These are phyloP conservation scores for Pterula multifida DNA, from an alignment of 1,284 basidiomycete genomes.

Conservation along the genomic window DNA sequence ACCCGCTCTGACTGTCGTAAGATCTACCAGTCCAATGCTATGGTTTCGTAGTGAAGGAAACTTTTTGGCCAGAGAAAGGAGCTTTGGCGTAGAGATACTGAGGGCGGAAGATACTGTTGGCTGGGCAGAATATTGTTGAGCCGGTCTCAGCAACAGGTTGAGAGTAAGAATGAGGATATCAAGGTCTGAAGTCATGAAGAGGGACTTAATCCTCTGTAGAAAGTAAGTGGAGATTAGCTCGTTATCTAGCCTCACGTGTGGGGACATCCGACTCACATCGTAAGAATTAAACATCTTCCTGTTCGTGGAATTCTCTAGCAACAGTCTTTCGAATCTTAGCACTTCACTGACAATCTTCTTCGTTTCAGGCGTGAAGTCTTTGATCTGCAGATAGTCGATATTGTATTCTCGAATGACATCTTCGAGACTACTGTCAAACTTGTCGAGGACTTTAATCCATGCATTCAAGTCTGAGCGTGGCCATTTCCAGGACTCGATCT, in stretches of 20 bases:
- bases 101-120: slow-evolving; percentile 67
- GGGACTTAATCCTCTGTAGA: slow-evolving; percentile 73
- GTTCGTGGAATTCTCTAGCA: slow-evolving; percentile 97
- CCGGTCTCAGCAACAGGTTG: slow-evolving; percentile 81
- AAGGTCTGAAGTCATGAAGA: slow-evolving; percentile 82
- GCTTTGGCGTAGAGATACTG: slow-evolving; percentile 62
- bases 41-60: slow-evolving; percentile 70
- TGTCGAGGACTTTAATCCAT: slow-evolving; percentile 93
- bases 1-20: slow-evolving; percentile 29
- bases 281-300: slow-evolving; percentile 95
- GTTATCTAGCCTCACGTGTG: slow-evolving; percentile 5
- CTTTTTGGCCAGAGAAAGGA: slow-evolving; percentile 59
- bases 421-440: slow-evolving; percentile 85
- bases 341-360: slow-evolving; percentile 77
- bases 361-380: slow-evolving; percentile 65
- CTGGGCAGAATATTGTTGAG: slow-evolving; percentile 88
- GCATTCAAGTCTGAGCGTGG: slow-evolving; percentile 94
- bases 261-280: slow-evolving; percentile 58
- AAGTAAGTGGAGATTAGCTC: slow-evolving; percentile 10
- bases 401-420: slow-evolving; percentile 76
- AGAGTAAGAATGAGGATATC: slow-evolving; percentile 81
- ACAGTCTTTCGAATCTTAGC: slow-evolving; percentile 77
- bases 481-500: slow-evolving; percentile 83
- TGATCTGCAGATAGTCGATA: slow-evolving; percentile 73
- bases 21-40: slow-evolving; percentile 57